These are phyloP conservation scores for Saprolegnia diclina DNA, from an alignment of 352 stramenopile species.

Conservation along the genomic window DNA sequence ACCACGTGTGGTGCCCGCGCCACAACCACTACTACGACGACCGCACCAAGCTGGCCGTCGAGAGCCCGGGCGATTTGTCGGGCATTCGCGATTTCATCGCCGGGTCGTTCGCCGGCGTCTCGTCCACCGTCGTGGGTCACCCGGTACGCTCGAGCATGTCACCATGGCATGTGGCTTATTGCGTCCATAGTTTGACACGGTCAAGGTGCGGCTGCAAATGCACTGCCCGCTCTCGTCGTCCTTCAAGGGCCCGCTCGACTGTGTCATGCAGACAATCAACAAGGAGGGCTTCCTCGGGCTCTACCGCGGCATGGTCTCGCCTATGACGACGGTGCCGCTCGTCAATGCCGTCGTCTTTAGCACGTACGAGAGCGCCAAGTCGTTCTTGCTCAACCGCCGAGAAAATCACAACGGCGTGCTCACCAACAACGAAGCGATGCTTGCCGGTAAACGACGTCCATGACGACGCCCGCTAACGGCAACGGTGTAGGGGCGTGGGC, in stretches of 20 bases:
- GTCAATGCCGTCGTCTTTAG: slow-evolving; percentile 21
- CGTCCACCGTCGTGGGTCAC: slow-evolving; percentile 22
- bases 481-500: background rate
- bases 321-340: slow-evolving; percentile 20
- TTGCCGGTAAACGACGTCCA: background rate
- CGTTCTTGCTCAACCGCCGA: slow-evolving; percentile 4
- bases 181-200: slow-evolving; percentile 22
- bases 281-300: slow-evolving; percentile 22
- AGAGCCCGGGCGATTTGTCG: slow-evolving; percentile 3
- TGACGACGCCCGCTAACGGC: too few relatives aligned
- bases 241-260: slow-evolving; percentile 21
- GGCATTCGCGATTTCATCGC: slow-evolving; percentile 16
- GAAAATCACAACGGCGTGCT: slow-evolving; percentile 13
- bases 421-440: slow-evolving; percentile 26
- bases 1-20: slow-evolving; percentile 19
- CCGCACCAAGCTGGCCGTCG: background rate
- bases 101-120: slow-evolving; percentile 16
- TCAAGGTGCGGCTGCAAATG: slow-evolving; percentile 25
- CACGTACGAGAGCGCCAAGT: slow-evolving; percentile 21
- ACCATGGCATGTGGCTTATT: background rate
- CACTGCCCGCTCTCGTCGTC: slow-evolving; percentile 9
- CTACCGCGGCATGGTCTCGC: slow-evolving; percentile 22
- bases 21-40: slow-evolving; percentile 26
- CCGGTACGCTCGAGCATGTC: background rate
- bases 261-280: slow-evolving; percentile 22